Evolutionary conservation across 805 yeast species (phyloP).

Genomic region (Teunomyces aglyptinius): DNA sequence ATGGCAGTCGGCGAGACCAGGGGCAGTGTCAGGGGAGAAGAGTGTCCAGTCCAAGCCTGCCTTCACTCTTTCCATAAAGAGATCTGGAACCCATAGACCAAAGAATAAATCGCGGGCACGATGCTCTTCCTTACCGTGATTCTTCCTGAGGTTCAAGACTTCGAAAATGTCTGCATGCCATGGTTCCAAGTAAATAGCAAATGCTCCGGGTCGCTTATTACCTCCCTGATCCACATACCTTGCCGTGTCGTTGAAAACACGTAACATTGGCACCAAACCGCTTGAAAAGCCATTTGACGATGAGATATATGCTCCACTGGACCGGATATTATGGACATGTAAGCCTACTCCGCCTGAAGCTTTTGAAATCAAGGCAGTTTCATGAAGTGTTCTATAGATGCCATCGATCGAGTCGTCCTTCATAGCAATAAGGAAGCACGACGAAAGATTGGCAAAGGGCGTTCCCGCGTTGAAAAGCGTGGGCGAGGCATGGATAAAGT

Average conservation of each 20-base stretch:
- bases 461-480: constrained; percentile 94
- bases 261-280: constrained; percentile 93
- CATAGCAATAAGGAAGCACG: constrained; percentile 90
- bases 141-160: constrained; percentile 81
- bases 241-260: constrained; percentile 94
- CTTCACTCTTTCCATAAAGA: constrained; percentile 90
- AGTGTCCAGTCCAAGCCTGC: constrained; percentile 78
- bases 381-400: constrained; percentile 83
- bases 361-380: constrained; percentile 87
- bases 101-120: constrained; percentile 92
- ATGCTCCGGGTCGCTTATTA: constrained; percentile 96
- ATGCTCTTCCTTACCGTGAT: constrained; percentile 91
- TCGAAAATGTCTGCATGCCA: constrained; percentile 95
- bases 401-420: constrained; percentile 95
- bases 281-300: constrained; percentile 92
- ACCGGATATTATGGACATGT: constrained; percentile 82
- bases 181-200: constrained; percentile 91
- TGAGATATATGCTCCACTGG: constrained; percentile 83
- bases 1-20: constrained; percentile 77
- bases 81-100: constrained; percentile 93
- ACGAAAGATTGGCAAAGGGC: constrained; percentile 78
- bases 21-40: constrained; percentile 86
- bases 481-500: constrained; percentile 93
- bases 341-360: constrained; percentile 96
- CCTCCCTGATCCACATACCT: constrained; percentile 98